Conservation (phyloP, 1,284 basidiomycete genomes). For the Cutaneotrichosporon sp. region DNA sequence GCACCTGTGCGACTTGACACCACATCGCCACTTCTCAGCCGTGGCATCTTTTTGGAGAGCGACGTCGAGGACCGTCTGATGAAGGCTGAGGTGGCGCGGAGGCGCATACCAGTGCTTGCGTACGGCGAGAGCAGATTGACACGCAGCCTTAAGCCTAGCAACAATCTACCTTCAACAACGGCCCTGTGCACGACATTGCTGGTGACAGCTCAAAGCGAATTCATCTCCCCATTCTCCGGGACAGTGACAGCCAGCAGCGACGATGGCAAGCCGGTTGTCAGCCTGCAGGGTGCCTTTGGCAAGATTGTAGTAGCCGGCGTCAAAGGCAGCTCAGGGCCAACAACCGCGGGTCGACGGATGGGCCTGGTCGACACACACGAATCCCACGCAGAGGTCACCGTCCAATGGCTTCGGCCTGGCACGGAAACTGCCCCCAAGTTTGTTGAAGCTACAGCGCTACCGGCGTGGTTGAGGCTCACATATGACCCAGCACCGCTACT, state of each 20-base stretch:
- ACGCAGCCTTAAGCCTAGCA: background rate
- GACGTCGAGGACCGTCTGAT: slow-evolving; percentile 1
- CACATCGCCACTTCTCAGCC: slow-evolving; percentile 2
- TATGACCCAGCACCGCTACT: slow-evolving; percentile 6
- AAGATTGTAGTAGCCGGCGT: slow-evolving; percentile 1
- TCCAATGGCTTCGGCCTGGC: slow-evolving; percentile 4
- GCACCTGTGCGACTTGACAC: slow-evolving; percentile 5
- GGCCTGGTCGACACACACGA: background rate
- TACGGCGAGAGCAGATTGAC: slow-evolving; percentile 9
- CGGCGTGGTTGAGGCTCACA: slow-evolving; percentile 2
- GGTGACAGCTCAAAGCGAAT: background rate
- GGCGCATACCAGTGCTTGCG: background rate
- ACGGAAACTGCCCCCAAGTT: background rate
- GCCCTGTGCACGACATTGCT: background rate
- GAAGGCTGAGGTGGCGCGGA: background rate
- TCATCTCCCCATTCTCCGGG: slow-evolving; percentile 1
- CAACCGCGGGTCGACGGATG: background rate
- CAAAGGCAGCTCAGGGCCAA: background rate
- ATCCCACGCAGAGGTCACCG: background rate
- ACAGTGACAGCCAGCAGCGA: background rate
- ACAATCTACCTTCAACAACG: background rate
- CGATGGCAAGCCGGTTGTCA: background rate
- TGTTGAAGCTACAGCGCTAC: background rate
- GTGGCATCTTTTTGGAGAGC: background rate
- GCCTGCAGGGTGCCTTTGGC: slow-evolving; percentile 1